Percentiles rank a stretch among this genome's conserved stretches.
Evolutionary conservation across 192 early-diverging fungal genomes (phyloP).

Genomic region (Haplosporangium gracile): DNA sequence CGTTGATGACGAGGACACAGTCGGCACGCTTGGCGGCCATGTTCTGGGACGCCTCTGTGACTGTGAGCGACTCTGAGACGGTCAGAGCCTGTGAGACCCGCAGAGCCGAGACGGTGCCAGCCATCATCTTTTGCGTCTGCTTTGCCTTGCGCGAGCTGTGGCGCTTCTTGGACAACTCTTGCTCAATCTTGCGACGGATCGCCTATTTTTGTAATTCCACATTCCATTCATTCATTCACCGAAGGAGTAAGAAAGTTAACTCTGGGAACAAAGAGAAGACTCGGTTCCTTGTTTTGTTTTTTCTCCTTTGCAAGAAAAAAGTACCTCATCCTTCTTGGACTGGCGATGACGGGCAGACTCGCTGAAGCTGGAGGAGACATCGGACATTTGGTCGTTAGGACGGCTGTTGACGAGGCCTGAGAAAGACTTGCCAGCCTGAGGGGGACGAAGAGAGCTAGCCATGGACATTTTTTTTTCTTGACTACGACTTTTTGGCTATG

Average conservation of each 20-base stretch:
- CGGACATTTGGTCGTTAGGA: conserved; percentile 55
- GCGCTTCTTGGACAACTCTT: conserved; percentile 76
- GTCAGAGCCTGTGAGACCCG: conserved; percentile 90
- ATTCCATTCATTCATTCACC: conserved; percentile 2
- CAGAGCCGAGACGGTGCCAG: conserved; percentile 92
- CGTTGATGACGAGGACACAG: conserved; percentile 95
- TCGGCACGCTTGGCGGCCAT: conserved; percentile 99
- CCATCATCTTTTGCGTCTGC: conserved; percentile 58
- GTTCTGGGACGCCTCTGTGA: conserved; percentile 88
- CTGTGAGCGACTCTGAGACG: conserved; percentile 79
- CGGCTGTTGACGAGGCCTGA: conserved; percentile 43
- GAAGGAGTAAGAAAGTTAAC: neutral
- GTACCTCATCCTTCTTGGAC: conserved; percentile 62
- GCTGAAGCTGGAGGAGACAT: conserved; percentile 56
- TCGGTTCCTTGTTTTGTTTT: neutral
- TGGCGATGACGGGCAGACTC: conserved; percentile 58
- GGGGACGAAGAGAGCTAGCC: conserved; percentile 56
- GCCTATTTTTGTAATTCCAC: conserved; percentile 31
- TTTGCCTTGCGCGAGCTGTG: conserved; percentile 54
- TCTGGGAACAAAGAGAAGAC: neutral
- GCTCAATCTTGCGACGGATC: conserved; percentile 82
- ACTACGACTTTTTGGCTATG: conserved; percentile 1
- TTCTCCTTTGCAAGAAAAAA: neutral
- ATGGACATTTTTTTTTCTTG: conserved; percentile 44
- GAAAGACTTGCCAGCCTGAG: conserved; percentile 50